A percentile compares a stretch with the other conserved stretches of the same genome.
Evolutionary conservation across 305 asterid genomes (phyloP).

Genomic region (Lippia alba): DNA sequence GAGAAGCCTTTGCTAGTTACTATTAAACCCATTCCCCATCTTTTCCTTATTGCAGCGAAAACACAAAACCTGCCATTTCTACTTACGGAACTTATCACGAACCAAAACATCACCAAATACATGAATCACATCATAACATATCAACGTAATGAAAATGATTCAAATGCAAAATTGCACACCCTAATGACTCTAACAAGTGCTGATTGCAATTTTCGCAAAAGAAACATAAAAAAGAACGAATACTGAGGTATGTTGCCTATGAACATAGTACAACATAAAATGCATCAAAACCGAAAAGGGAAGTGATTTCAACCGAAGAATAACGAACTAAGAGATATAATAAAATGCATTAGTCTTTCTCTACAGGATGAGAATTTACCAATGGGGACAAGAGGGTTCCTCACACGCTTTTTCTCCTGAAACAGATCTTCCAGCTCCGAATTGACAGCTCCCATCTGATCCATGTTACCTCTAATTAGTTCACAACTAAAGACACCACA

Average conservation of each 20-base stretch:
- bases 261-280: background rate
- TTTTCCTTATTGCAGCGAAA: background rate
- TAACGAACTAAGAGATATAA: background rate
- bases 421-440: conserved; percentile 54
- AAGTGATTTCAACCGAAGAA: background rate
- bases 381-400: conserved; percentile 59
- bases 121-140: conserved; percentile 11
- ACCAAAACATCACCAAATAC: background rate
- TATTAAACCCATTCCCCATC: background rate
- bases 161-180: conserved; percentile 1
- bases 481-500: background rate
- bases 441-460: conserved; percentile 65
- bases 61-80: background rate
- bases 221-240: background rate
- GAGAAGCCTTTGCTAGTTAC: background rate
- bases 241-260: background rate
- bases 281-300: background rate
- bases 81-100: background rate
- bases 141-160: background rate
- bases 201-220: conserved; percentile 19
- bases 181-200: background rate
- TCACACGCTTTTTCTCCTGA: conserved; percentile 54
- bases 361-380: conserved; percentile 40
- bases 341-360: too few species aligned
- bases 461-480: conserved; percentile 32